Evolutionary conservation across 2,329 filamentous ascomycete genomes (phyloP), one percentile per base, ranked within the genome.

Genomic region (Delphinella strobiligena): DNA sequence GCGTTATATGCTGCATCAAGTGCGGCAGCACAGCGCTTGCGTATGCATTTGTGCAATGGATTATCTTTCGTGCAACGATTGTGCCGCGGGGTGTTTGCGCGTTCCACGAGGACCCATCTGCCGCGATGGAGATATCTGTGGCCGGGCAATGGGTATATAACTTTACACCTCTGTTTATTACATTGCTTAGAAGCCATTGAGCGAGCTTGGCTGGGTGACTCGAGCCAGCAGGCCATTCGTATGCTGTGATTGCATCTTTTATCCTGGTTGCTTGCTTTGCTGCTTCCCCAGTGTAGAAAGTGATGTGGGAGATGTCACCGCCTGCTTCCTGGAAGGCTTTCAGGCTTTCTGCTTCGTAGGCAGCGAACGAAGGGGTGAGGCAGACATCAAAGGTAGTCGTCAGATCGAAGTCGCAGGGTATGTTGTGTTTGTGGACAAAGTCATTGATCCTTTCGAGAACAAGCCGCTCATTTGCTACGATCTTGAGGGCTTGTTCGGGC

Each of bases 171-270:
- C 54, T 55, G 1, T 50, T 49, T 4, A 68, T 55, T 11, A 54
- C 55, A 12, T 54, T 49, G 10, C 47, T 49, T 15, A 71, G 51
- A 10, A 71, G 54, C 55, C 64, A 70, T n/a, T 70, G 67, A 1
- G 62, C 61, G 15, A 71, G 49, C 46, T 69, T 70, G 4, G 66
- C 66, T 3, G 67, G 67, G 48, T 70, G 67, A 24, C 56, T 64
- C 3, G 64, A 68, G 3, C 63, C 67, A 11, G 66, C 67, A 3
- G 66, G 63, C 67, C 67, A 71, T 45, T 69, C 66, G 43, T 70
- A 71, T 5, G 67, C 67, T n/a, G 61, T 58, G 9, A 67, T 39
- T 0, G 62, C 61, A 2, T 50, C 51, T 3, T 49, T 36, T 4
- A 69, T 54, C 19, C 61, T 54, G 0, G 65, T 67, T 40, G 51